These are phyloP conservation scores for Colletotrichum falcatum DNA, from an alignment of 2,329 filamentous ascomycete genomes.

Conservation along the genomic window DNA sequence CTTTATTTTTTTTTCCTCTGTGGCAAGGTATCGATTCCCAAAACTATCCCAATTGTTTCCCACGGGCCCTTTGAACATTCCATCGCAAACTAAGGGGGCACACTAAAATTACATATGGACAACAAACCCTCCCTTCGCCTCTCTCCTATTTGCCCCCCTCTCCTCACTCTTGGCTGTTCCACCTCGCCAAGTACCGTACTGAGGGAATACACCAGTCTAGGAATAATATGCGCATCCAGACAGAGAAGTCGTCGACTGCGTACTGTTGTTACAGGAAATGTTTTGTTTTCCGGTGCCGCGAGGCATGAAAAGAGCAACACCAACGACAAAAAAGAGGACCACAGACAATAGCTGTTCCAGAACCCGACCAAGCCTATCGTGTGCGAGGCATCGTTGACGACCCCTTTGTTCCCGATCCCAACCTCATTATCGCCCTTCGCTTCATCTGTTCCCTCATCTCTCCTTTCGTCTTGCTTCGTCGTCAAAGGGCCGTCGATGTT, in stretches of 20 bases:
- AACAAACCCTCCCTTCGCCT: background rate
- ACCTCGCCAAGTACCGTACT: background rate
- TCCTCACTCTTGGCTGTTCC: background rate
- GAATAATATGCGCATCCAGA: constrained; percentile 21
- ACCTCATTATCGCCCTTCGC: constrained; percentile 26
- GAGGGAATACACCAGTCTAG: constrained; percentile 17
- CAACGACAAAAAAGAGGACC: background rate
- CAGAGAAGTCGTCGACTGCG: constrained; percentile 34
- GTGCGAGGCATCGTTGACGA: constrained; percentile 9
- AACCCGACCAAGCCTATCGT: constrained; percentile 23
- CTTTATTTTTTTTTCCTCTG: background rate
- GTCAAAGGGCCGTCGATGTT: constrained; percentile 37
- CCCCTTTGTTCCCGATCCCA: background rate
- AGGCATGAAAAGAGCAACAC: background rate
- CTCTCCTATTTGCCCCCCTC: background rate
- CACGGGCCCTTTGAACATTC: constrained; percentile 2
- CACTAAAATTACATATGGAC: constrained; percentile 41
- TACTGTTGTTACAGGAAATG: constrained; percentile 35
- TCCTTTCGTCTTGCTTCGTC: constrained; percentile 8
- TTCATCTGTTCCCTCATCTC: constrained; percentile 3
- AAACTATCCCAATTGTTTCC: constrained; percentile 24
- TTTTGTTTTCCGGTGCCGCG: constrained; percentile 8
- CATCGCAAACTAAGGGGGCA: constrained; percentile 12
- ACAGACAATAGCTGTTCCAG: background rate
- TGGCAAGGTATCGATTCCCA: constrained; percentile 32